Evolutionary conservation across 768 basidiomycete species (phyloP), one percentile per base, ranked within the genome.

Genomic region (Calocybe indica): DNA sequence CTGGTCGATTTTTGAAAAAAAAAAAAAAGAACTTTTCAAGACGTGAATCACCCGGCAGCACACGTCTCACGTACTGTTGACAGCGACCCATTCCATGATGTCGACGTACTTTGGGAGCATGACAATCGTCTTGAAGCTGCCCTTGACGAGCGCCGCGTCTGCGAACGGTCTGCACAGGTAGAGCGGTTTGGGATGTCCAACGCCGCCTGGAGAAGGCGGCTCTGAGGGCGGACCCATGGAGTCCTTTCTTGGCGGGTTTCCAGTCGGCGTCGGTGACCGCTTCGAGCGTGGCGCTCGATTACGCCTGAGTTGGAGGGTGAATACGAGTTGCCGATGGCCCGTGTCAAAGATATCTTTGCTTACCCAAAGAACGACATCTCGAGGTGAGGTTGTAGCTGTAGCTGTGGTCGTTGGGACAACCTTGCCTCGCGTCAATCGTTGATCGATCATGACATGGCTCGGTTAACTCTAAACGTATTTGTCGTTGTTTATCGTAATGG

Each of bases 121-220:
- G 48, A 97, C 93, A 58, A 98, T 97, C 3, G 93, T 96, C 72
- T 95, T 97, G 74, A 96, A 97, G 67, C 93, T 96, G 15, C 95
- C 95, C 65, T 95, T 97, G 50, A 98, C 94, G 38, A 98, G 77
- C 0, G 95, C 92, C 1, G 92, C 87, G 57, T 95, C 93, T 47
- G 88, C 91, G 64, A 98, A 98, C 3, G 94, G 94, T 46, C 88
- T 88, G 65, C 88, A 95, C 8, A 97, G 77, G 61, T 95, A 96
- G 12, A 97, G 70, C 1, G 89, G 86, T 54, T 88, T 90, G 31
- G 59, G 54, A 12, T 34, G 11, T 8, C 58, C 56, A 9, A 54
- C 13, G 31, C 56, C 62, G 7, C 66, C 62, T 9, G 72, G 72
- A 12, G 72, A 73, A 5, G 69, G 62, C 3, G 70, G 69, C 40